Evolutionary conservation across 768 basidiomycete species (phyloP), one percentile per base, ranked within the genome.

Genomic region (Lentinus tigrinus): DNA sequence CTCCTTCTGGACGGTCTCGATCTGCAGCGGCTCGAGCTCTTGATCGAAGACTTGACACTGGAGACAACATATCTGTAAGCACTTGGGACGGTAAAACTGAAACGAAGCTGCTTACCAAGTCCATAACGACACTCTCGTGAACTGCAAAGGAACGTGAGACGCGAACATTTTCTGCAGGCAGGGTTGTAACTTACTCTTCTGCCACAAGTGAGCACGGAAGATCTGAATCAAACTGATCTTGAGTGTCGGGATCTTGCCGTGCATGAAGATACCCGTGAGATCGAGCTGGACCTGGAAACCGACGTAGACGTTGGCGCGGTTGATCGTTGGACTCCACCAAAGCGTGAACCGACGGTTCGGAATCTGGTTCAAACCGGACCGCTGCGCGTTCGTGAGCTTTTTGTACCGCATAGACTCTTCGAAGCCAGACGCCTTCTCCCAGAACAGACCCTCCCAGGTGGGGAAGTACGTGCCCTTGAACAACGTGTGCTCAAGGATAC

Each of bases 271-370:
- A 68, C 94, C 95, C 14, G 97, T 99, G 61, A 99, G 74, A 81
- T 99, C 97, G 46, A 99, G 84, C 69, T 98, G 96, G 19, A 99
- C 97, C 73, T 98, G 97, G 92, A 99, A 99, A 85, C 97, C 97
- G 72, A 98, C 95, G 68, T 97, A 97, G 70, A 98, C 95, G 70
- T 99, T 99, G 53, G 97, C 96, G 63, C 97, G 93, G 75, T 98
- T 98, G 78, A 98, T 98, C 0, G 96, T 98, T 24, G 95, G 95
- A 70, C 91, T 93, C 95, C 95, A 97, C 97, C 97, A 99, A 10
- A 99, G 81, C 3, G 96, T 98, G 79, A 98, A 98, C 13, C 93
- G 92, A 87, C 96, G 95, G 72, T 98, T 98, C 7, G 96, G 96
- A 71, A 98, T 96, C 72, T 96, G 95, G 71, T 93, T 93, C 43